These are phyloP conservation scores for Massariosphaeria phaeospora DNA, from an alignment of 495 filamentous ascomycete species.

Conservation along the genomic window DNA sequence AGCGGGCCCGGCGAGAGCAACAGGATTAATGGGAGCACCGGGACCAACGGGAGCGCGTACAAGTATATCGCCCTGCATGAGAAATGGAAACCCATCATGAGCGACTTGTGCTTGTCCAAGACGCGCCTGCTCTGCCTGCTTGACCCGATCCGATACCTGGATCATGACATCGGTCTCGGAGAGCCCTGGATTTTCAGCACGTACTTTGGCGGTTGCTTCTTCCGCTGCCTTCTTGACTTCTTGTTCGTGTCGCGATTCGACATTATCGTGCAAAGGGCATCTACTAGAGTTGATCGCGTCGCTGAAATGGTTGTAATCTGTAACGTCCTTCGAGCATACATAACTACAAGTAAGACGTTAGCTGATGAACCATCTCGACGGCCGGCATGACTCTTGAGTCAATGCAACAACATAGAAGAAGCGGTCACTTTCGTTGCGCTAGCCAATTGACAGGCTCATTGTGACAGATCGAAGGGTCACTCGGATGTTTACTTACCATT, in stretches of 20 bases:
- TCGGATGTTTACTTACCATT: conserved; percentile 46
- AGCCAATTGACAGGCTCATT: too few relatives aligned
- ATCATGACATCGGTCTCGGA: conserved; percentile 54
- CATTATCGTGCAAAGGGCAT: conserved; percentile 64
- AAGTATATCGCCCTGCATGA: conserved; percentile 7
- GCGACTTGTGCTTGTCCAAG: not conserved
- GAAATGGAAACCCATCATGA: conserved; percentile 3
- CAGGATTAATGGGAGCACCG: not conserved
- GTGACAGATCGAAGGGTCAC: not conserved
- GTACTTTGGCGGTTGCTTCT: conserved; percentile 52
- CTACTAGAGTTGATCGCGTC: conserved; percentile 49
- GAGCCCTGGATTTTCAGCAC: conserved; percentile 56
- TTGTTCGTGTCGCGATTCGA: conserved; percentile 55
- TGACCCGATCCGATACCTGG: conserved; percentile 54
- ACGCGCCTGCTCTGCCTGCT: conserved; percentile 36
- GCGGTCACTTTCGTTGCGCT: too few relatives aligned
- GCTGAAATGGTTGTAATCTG: conserved; percentile 49
- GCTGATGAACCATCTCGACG: not conserved
- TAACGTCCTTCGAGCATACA: conserved; percentile 59
- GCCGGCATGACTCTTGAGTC: too few relatives aligned
- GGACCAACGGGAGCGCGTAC: not conserved
- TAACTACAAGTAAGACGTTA: conserved; percentile 45
- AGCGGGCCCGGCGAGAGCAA: too few relatives aligned
- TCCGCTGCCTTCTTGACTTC: conserved; percentile 65
- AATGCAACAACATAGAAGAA: too few relatives aligned